Evolutionary conservation across 257 asterid genomes (phyloP).

Genomic region (Ocimum tenuiflorum): DNA sequence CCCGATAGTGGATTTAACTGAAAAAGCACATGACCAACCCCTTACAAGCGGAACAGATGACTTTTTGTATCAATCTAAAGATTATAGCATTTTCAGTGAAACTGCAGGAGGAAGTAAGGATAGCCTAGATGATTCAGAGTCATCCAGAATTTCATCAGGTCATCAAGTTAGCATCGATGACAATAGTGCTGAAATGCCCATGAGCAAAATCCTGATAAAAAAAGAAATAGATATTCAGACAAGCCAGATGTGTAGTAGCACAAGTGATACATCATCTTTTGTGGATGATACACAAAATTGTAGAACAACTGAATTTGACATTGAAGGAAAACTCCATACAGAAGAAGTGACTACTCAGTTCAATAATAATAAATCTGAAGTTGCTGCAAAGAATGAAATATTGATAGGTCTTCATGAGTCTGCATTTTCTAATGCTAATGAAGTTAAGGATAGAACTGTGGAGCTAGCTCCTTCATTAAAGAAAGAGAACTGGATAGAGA

Average conservation of each 20-base stretch:
- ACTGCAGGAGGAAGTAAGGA: constrained; percentile 24
- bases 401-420: constrained; percentile 25
- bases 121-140: constrained; percentile 17
- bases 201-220: constrained; percentile 5
- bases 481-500: constrained; percentile 66
- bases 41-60: constrained; percentile 13
- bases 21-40: constrained; percentile 15
- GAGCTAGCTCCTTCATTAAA: constrained; percentile 30
- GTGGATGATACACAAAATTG: constrained; percentile 20
- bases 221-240: constrained; percentile 19
- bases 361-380: constrained; percentile 23
- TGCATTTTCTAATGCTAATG: constrained; percentile 20
- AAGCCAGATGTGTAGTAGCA: constrained; percentile 12
- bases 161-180: constrained; percentile 21
- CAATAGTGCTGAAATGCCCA: constrained; percentile 22
- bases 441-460: constrained; percentile 22
- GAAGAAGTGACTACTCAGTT: constrained; percentile 20
- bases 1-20: constrained; percentile 26
- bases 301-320: constrained; percentile 16
- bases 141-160: constrained; percentile 24
- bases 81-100: constrained; percentile 15
- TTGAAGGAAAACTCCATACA: constrained; percentile 11
- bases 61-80: constrained; percentile 16
- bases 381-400: constrained; percentile 22
- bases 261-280: constrained; percentile 13